A percentile compares a stretch with the other conserved stretches of the same genome.
phyloP scores from a whole-genome alignment of 306 rosid species.

The Cicer cuneatum region DNA sequence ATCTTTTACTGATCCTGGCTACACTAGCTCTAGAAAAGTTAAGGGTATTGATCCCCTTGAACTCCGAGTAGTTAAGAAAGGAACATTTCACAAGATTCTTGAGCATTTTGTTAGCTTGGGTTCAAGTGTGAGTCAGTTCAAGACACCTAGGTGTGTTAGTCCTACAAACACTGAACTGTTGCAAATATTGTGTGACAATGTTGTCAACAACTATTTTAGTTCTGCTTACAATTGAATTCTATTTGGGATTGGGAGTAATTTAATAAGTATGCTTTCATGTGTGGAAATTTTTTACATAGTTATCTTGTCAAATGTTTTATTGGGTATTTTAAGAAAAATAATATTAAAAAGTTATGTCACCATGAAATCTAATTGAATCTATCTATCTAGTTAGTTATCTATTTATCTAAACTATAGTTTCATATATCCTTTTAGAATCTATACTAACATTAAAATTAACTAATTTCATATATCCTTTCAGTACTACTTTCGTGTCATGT shows the following conservation, averaged over 20 bases:
- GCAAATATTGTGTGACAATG: conserved; percentile 70
- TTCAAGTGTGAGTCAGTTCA: conserved; percentile 74
- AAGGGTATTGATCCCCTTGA: conserved; percentile 72
- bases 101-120: conserved; percentile 70
- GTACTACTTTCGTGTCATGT: too few relatives aligned
- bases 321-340: too few relatives aligned
- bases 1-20: conserved; percentile 78
- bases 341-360: too few relatives aligned
- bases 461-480: too few relatives aligned
- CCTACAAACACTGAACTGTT: conserved; percentile 58
- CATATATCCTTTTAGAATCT: too few relatives aligned
- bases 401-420: too few relatives aligned
- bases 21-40: conserved; percentile 66
- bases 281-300: too few relatives aligned
- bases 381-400: too few relatives aligned
- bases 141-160: conserved; percentile 83
- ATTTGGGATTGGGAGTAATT: background rate
- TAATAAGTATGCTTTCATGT: background rate
- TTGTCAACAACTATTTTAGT: conserved; percentile 66
- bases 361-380: too few relatives aligned
- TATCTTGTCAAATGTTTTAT: too few relatives aligned
- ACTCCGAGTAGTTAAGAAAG: conserved; percentile 68
- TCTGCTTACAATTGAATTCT: conserved; percentile 54
- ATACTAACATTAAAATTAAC: too few relatives aligned
- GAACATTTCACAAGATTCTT: conserved; percentile 80